Base-by-base conservation (phyloP, 768 basidiomycete genomes). In the Hericium coralloides region DNA sequence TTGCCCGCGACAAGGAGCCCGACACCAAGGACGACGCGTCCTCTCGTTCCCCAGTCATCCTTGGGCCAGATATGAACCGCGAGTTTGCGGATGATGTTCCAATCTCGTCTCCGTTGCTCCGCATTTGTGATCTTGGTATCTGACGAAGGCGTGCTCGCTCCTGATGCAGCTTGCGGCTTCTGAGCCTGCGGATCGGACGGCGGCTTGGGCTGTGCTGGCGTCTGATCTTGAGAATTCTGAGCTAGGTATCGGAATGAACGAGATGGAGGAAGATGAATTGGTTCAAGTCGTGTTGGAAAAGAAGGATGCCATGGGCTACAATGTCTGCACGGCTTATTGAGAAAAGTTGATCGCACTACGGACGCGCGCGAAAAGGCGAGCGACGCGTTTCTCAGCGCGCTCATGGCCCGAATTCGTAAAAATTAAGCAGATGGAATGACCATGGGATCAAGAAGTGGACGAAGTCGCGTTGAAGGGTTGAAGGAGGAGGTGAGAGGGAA, bases 61-160 rank as follows among this genome's bases (percentile, higher is more conserved):
- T 81, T 80, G 1, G 97, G 95, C 97, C 97, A 99, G 17, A 99
- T 87, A 63, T 98, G 92, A 9, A 78, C 79, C 60, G 90, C 79
- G n/a, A 99, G 76, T 53, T 77, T 79, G 68, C 84, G 87, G 58
- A 95, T 79, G 58, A 98, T 95, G 38, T 71, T 71, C 93, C 92
- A 97, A 69, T 99, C 97, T 52, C 79, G 85, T 63, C 73, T 74
- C 49, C 91, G 76, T 68, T 95, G 83, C 54, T 81, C 76, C 3
- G n/a, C 65, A 60, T 17, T 62, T 62, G 23, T 23, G 49, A 20
- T 50, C 7, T 17, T 23, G 49, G 49, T 17, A 25, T 50, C 49
- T 17, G 60, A 48, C 14, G 55, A 9, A 14, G 47, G 15, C 38
- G 15, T 4, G 6, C 50, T 53, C 2, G 59, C 20, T 20, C 45